These are phyloP conservation scores for Cordyceps farinosa DNA, from an alignment of 2,329 filamentous ascomycete genomes.

Conservation along the genomic window DNA sequence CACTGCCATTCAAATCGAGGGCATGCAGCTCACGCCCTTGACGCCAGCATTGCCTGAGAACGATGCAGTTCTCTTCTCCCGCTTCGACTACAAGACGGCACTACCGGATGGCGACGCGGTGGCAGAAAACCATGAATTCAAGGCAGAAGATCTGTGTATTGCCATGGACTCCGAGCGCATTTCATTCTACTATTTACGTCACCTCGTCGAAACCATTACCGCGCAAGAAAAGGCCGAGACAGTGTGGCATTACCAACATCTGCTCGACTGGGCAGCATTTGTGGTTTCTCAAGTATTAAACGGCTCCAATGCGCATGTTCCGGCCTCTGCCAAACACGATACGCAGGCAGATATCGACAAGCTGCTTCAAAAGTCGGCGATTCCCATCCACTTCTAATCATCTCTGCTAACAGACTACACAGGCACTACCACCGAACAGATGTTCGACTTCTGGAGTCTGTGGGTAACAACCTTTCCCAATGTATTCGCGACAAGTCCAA, in stretches of 20 bases:
- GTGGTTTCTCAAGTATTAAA: not conserved
- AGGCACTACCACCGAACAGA: not conserved
- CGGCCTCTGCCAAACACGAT: not conserved
- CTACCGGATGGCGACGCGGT: not conserved
- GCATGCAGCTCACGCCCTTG: not conserved
- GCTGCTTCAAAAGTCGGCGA: no score
- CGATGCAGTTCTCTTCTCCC: not conserved
- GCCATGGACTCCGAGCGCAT: no score
- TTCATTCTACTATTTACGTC: not conserved
- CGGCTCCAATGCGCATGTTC: not conserved
- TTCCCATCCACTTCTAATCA: no score
- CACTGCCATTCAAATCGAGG: not conserved
- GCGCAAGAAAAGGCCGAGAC: not conserved
- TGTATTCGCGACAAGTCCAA: constrained; percentile 32
- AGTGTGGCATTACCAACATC: not conserved
- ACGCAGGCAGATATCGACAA: no score
- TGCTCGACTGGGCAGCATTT: not conserved
- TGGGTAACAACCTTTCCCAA: constrained; percentile 4
- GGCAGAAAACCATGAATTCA: no score
- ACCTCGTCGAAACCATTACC: not conserved
- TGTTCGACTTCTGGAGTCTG: not conserved
- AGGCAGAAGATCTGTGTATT: no score
- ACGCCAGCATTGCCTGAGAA: not conserved
- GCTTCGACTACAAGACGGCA: not conserved
- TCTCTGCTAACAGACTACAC: no score